A percentile compares a stretch with the other conserved stretches of the same genome.
phyloP scores from a whole-genome alignment of 164 flowering plant genomes.

The Chloranthus sessilifolius region DNA sequence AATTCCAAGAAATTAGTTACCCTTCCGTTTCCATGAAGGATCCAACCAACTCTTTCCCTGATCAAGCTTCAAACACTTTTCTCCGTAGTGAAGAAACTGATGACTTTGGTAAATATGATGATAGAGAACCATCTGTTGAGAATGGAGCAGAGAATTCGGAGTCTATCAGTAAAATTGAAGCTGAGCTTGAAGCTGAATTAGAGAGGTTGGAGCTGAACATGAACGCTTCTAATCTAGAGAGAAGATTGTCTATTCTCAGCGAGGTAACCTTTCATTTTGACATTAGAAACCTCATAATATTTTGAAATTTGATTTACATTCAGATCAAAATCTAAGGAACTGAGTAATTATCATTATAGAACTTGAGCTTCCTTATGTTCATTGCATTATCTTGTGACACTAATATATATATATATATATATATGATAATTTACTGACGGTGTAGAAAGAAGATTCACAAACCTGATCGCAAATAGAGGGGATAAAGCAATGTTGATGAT shows the following conservation, averaged over 20 bases:
- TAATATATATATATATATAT: too few relatives aligned
- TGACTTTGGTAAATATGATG: slow-evolving; percentile 12
- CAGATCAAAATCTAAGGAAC: too few relatives aligned
- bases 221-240: slow-evolving; percentile 33
- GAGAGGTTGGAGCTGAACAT: slow-evolving; percentile 74
- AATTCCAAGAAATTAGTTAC: slow-evolving; percentile 27
- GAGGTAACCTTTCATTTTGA: slow-evolving; percentile 47
- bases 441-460: too few relatives aligned
- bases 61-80: slow-evolving; percentile 13
- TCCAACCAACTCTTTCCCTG: slow-evolving; percentile 1
- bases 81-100: slow-evolving; percentile 19
- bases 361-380: too few relatives aligned
- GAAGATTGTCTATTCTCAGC: slow-evolving; percentile 31
- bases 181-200: slow-evolving; percentile 95
- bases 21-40: slow-evolving; percentile 7
- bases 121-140: slow-evolving; percentile 15
- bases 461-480: too few relatives aligned
- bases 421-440: too few relatives aligned
- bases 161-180: slow-evolving; percentile 65
- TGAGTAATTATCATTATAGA: too few relatives aligned
- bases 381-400: too few relatives aligned
- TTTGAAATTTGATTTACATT: neutral
- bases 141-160: slow-evolving; percentile 31
- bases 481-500: too few relatives aligned
- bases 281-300: neutral